Evolutionary conservation across 768 basidiomycete species (phyloP), one percentile per base, ranked within the genome.

Genomic region (Termitomyces sp.): DNA sequence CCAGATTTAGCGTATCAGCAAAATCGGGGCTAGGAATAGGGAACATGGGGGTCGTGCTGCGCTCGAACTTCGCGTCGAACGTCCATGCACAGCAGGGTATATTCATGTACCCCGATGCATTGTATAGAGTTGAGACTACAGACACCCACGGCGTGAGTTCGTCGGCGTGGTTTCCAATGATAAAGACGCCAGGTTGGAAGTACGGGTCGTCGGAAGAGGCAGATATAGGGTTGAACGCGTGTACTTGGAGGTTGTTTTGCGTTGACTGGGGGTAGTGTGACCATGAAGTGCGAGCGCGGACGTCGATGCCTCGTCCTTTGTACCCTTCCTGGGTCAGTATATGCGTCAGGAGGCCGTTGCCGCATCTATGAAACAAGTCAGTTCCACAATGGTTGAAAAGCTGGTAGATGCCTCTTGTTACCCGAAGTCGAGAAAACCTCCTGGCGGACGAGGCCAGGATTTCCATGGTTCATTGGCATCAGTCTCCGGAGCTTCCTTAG

Each of bases 81-180:
- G 79, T 67, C 88, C 89, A 89, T n/a, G 88, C 73, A 70, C 95
- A 98, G 67, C 96, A 98, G 0, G 96, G 96, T 54, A 98, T 92
- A 5, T 81, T 88, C 43, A 92, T 69, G 63, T 89, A 90, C 5
- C 89, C 90, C 0, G 84, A 80, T 0, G 85, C 81, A 3, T 67
- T 63, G 34, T 78, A 72, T 14, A 86, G 61, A 0, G 87, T 84
- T 0, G 94, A 81, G 5, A 97, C 73, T 1, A 97, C 79, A 0
- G 96, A 92, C 0, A 94, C 69, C 95, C 95, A 98, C 0, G 96
- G 96, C 23, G 95, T 95, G 17, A 98, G 76, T 63, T 98, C 96
- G 72, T 98, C 96, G 0, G 95, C 89, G 69, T 98, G 96, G 72
- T 98, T 98, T 9, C 91, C 94, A 49, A 98, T 89, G 56, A 98